Base-by-base conservation (phyloP, 2,329 filamentous ascomycete genomes). In the Trichoderma guizhouense region DNA sequence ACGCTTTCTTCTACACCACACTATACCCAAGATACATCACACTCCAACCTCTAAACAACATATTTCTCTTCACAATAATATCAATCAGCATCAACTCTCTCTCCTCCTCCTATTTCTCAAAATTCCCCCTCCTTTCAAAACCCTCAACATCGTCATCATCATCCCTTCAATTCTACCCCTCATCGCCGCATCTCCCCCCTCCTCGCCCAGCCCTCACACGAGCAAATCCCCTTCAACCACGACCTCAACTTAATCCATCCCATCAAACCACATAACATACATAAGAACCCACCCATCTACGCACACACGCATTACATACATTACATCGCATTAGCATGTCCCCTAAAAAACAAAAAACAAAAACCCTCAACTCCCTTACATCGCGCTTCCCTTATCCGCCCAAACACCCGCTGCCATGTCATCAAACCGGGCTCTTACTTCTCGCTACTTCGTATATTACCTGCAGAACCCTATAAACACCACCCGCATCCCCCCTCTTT, bases 201-300 rank as follows among this genome's bases (percentile, higher is more conserved):
- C 26, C 65, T 32, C 36, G 14, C 14, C 7, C 12, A 3, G 36
- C 61, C 36, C 43, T 51, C 55, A 9, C 51, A 3, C 67, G 28
- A 63, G 24, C 67, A 55, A 70, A 70, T 70, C 57, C 67, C 57
- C 58, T 55, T 70, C 39, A 32, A 70, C 67, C 67, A 70, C 67
- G 67, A 53, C 36, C 58, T 63, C 67, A 21, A 53, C 47, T 21
- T 7, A 24, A 43, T n/a, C n/a, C n/a, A 51, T n/a, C 43, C 18
- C 43, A 51, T 61, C 28, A 24, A n/a, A 43, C 34, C 34, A 36
- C 34, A 55, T n/a, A 51, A 39, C 32, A 47, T 26, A 24, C 43
- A 66, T 39, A 58, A 18, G n/a, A n/a, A 55, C 8, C 28, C 21
- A 55, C 30, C 63, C 63, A 66, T 66, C 30, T 30, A 66, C 47